Base-by-base conservation (phyloP, 306 rosid species). In the Neltuma alba region DNA sequence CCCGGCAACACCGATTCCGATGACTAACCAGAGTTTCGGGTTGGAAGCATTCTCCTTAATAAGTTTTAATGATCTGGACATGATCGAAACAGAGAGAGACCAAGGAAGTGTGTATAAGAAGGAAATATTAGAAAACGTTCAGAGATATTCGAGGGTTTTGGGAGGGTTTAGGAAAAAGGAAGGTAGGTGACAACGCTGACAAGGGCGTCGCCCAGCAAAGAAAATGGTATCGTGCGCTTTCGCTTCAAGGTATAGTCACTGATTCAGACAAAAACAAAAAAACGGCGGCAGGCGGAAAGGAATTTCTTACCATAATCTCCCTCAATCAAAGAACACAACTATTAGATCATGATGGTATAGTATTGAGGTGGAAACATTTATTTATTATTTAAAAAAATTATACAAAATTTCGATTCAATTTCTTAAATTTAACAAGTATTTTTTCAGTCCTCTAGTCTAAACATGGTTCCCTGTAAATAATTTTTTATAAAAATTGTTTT, bases 1-100 rank as follows among this genome's bases (percentile, higher is more conserved):
- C 52, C 90, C 90, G 33, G 92, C 90, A 58, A 90, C 81, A 41
- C 92, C 87, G 16, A 89, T 62, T 64, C 94, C 94, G 69, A 92
- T 54, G 55, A 87, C 62, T 63, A 92, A 62, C 94, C 92, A 89
- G 13, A 91, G 81, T 67, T 85, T 92, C 1, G 97, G 91, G 77
- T 92, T 86, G 40, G 91, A 87, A 7, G 87, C 85, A 57, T 79
- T 87, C 79, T 76, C 68, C 80, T 89, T 85, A 2, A 89, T 36
- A 3, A 84, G 70, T 71, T 82, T 74, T 64, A 88, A 44, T 2
- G 86, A 69, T 65, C 81, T 87, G 54, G 87, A 86, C 93, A 91
- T 87, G 81, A 74, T 76, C 71, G 13, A 70, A 6, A 66, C 45
- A 66, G 20, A 66, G 50, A 66, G 31, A 66, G 30, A 11, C 6